These are phyloP conservation scores for Brassica cretica DNA, from an alignment of 345 rosid genomes.

Conservation along the genomic window DNA sequence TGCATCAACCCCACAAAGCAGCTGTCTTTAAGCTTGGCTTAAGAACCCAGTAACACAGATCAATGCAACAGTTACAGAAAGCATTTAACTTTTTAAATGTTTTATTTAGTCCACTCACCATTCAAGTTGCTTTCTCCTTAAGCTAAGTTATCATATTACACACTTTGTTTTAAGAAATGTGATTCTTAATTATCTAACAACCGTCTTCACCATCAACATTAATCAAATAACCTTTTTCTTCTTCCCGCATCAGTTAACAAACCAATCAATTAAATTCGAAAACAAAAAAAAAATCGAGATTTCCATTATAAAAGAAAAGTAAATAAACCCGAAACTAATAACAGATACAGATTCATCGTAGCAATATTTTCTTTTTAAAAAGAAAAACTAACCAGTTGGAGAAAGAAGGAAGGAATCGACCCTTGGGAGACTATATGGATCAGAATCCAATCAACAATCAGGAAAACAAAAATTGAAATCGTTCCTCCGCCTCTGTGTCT, in stretches of 20 bases:
- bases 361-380: not conserved
- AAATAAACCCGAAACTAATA: not conserved
- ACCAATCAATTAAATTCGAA: not conserved
- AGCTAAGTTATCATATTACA: not conserved
- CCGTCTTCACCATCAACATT: not conserved
- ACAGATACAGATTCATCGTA: conserved; percentile 9
- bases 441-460: conserved; percentile 8
- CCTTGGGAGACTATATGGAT: not conserved
- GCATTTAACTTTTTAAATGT: not conserved
- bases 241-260: conserved; percentile 24
- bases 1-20: not conserved
- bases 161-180: not conserved
- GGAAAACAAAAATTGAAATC: not conserved
- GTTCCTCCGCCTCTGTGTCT: conserved; percentile 1
- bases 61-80: conserved; percentile 1
- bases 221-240: not conserved
- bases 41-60: conserved; percentile 5
- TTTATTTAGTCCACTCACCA: not conserved
- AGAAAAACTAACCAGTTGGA: conserved; percentile 26
- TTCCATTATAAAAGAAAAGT: not conserved
- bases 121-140: conserved; percentile 20
- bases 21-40: not conserved
- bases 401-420: conserved; percentile 2
- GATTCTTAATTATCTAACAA: conserved; percentile 3
- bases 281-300: not conserved